Conservation (phyloP, 192 early-diverging fungal species). For the Lunasporangiospora selenospora region DNA sequence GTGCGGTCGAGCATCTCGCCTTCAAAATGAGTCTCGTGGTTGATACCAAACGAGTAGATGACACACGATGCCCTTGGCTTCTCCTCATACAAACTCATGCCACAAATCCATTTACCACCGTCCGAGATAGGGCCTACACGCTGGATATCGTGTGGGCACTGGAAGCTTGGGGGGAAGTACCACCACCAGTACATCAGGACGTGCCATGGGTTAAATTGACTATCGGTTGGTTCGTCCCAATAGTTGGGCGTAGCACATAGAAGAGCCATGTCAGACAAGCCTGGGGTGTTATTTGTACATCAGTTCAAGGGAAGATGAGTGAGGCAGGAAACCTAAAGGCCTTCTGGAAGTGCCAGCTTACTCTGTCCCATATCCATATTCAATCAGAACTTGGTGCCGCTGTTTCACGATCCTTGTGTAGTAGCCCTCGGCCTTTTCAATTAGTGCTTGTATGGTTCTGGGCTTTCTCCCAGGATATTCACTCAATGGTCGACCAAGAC, state of each 20-base stretch:
- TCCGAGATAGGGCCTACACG: conserved; percentile 40
- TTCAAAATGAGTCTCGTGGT: conserved; percentile 33
- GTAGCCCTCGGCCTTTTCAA: conserved; percentile 25
- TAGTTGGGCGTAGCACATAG: background rate
- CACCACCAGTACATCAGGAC: conserved; percentile 25
- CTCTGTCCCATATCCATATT: conserved; percentile 3
- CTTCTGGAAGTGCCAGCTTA: too few relatives aligned
- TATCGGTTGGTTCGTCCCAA: background rate
- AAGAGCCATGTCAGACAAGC: background rate
- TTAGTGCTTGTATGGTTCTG: conserved; percentile 14
- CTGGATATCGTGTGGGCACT: conserved; percentile 37
- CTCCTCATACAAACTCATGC: conserved; percentile 35
- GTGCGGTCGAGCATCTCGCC: conserved; percentile 42
- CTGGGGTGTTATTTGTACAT: background rate
- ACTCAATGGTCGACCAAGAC: conserved; percentile 5
- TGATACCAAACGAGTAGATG: conserved; percentile 42
- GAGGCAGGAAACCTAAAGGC: background rate
- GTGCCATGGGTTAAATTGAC: conserved; percentile 21
- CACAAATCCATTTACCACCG: conserved; percentile 39
- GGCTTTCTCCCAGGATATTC: conserved; percentile 21
- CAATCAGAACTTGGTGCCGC: conserved; percentile 2
- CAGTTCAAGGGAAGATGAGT: background rate
- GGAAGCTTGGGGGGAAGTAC: conserved; percentile 43
- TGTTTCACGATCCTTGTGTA: conserved; percentile 21
- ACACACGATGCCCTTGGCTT: conserved; percentile 33